Base-by-base conservation (phyloP, 805 yeast species). In the Candida rishiriensis region DNA sequence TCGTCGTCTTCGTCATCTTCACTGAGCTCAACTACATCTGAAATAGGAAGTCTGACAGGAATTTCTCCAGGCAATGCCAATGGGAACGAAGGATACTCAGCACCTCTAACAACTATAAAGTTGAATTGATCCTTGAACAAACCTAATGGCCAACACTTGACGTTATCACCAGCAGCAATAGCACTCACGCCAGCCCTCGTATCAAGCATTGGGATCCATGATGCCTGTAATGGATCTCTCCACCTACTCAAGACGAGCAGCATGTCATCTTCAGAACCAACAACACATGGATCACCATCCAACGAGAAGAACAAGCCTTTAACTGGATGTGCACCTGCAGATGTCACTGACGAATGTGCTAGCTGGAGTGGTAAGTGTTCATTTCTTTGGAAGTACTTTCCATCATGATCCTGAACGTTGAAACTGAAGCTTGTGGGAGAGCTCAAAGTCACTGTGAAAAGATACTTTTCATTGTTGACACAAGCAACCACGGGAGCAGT, bases 131-230 rank as follows among this genome's bases (percentile, higher is more conserved):
- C 89, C 40, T 73, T 75, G 46, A 79, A 76, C 32, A 87, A 65
- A 2, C 96, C 96, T 41, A 91, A 69, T 17, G 97, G 97, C 97
- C 97, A 89, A 52, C 84, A 82, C 42, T 74, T 73, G 63, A 88
- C 79, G 47, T 77, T 75, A 41, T 74, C 74, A 54, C 83, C 83
- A 17, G 72, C 73, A 34, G 79, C 73, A 49, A 63, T 75, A 64
- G 69, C 76, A 63, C 68, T 75, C 61, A 63, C 72, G 47, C 73
- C 76, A 57, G 70, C 70, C 18, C 63, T 61, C 34, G 83, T 72
- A 59, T 87, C 87, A 44, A 91, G 68, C 11, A 91, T 53, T 1
- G 98, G 98, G 11, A 88, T 71, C 97, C 98, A 91, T 48, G 81
- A 73, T 2, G 95, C 81, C 59, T 89, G 93, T 31, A 74, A 63